Evolutionary conservation across 2,329 filamentous ascomycete genomes (phyloP).

Genomic region (Verticillium longisporum): DNA sequence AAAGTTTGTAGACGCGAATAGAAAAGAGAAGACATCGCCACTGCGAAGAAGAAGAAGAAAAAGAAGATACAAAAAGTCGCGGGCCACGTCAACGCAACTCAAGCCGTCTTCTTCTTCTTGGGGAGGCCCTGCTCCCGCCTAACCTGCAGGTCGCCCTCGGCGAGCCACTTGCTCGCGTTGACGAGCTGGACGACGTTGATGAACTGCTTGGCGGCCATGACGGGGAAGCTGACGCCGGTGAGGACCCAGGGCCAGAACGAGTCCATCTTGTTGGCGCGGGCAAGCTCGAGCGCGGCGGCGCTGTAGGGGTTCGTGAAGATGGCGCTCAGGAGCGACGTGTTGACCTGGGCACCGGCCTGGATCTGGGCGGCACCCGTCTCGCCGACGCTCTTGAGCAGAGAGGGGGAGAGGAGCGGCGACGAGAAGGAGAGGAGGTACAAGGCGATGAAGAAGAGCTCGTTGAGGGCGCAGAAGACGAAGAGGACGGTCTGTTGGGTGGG

Average conservation of each 20-base stretch:
- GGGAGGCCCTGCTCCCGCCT: slow-evolving; percentile 49
- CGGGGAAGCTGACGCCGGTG: slow-evolving; percentile 69
- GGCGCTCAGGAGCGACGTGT: slow-evolving; percentile 61
- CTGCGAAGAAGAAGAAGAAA: too few relatives aligned
- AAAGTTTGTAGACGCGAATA: background rate
- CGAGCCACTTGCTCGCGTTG: slow-evolving; percentile 87
- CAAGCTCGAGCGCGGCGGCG: slow-evolving; percentile 85
- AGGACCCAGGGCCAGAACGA: slow-evolving; percentile 63
- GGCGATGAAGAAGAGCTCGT: slow-evolving; percentile 97
- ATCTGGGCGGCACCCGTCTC: slow-evolving; percentile 43
- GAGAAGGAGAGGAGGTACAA: slow-evolving; percentile 97
- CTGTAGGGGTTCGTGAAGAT: slow-evolving; percentile 88
- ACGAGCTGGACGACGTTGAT: slow-evolving; percentile 93
- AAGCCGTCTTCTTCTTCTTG: slow-evolving; percentile 28
- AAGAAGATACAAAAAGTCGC: too few relatives aligned
- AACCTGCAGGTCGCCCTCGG: slow-evolving; percentile 74
- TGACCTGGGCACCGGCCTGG: slow-evolving; percentile 62
- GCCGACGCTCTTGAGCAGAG: slow-evolving; percentile 61
- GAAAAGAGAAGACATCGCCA: background rate
- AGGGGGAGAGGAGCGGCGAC: slow-evolving; percentile 80
- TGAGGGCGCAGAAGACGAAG: slow-evolving; percentile 83
- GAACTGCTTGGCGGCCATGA: slow-evolving; percentile 88
- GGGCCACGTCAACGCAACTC: background rate
- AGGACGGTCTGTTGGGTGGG: slow-evolving; percentile 63
- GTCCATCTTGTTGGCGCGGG: slow-evolving; percentile 88